Percentiles rank a stretch among this genome's conserved stretches.
These are phyloP conservation scores for Pythium brassicae DNA, from an alignment of 352 stramenopile genomes.

Conservation along the genomic window DNA sequence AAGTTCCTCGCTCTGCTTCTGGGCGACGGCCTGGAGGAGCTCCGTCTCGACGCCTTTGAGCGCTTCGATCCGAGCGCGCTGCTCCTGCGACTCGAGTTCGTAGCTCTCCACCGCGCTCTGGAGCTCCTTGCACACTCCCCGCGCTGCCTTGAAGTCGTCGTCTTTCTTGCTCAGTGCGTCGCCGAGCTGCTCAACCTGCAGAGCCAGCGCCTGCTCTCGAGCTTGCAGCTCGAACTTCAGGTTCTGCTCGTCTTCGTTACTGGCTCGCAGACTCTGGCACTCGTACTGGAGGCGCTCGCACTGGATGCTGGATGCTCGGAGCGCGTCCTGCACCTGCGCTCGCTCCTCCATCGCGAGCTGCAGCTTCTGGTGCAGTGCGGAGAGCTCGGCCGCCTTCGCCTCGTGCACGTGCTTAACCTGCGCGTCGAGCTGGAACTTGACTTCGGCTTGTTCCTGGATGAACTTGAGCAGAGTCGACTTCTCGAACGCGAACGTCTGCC, in stretches of 20 bases:
- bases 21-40: conserved; percentile 34
- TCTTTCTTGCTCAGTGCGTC: conserved; percentile 28
- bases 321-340: conserved; percentile 26
- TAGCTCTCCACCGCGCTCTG: conserved; percentile 38
- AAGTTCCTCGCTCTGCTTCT: conserved; percentile 41
- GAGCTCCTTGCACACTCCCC: conserved; percentile 45
- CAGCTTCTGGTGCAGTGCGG: conserved; percentile 29
- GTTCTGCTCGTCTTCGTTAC: conserved; percentile 32
- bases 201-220: conserved; percentile 28
- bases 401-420: conserved; percentile 46
- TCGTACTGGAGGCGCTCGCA: conserved; percentile 24
- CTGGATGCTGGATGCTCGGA: conserved; percentile 29
- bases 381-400: conserved; percentile 25
- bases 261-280: conserved; percentile 18
- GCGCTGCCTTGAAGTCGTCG: conserved; percentile 48
- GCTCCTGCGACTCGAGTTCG: conserved; percentile 19
- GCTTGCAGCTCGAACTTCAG: conserved; percentile 24
- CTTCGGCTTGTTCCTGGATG: conserved; percentile 69
- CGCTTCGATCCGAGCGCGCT: conserved; percentile 18
- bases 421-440: conserved; percentile 60
- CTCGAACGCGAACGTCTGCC: conserved; percentile 58
- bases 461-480: conserved; percentile 72
- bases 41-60: conserved; percentile 27
- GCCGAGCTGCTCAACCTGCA: conserved; percentile 30
- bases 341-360: conserved; percentile 42